Evolutionary conservation across 345 rosid species (phyloP), one percentile per base, ranked within the genome.

Genomic region (Heritiera fomes): DNA sequence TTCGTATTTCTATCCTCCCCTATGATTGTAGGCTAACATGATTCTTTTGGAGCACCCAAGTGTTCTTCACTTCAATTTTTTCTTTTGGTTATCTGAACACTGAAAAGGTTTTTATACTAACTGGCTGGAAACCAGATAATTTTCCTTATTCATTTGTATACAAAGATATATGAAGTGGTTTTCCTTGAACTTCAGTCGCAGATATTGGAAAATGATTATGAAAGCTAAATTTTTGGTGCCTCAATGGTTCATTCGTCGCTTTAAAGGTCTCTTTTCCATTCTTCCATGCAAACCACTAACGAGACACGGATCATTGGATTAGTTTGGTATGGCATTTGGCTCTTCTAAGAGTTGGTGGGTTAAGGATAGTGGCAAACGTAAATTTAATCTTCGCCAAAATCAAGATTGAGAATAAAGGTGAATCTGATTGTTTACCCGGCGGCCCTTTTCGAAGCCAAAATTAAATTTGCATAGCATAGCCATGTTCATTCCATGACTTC

Each of bases 1-100:
- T 14, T 96, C 99, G 7, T 96, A 94, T 84, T 90, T 94, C 85
- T 96, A 94, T 78, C 99, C 99, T 84, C 99, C 99, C 47, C 90
- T 94, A 7, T 94, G 61, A 76, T 76, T 63, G 71, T 64, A 46
- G 64, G 61, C 60, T 76, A 76, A 65, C 79, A 18, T 76, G 53
- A 76, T 76, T 76, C 40, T 47, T 65, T 76, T 17, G 59, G 71
- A 65, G 49, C 46, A 15, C 15, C 6, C 52, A 10, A 23, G 7
- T 63, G 46, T 59, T 46, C 62, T 47, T 60, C 18, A 38, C 15
- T 28, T 46, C 47, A 49, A 63, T 0, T 9, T 34, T 76, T 34
- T 14, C 14, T 43, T 41, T 23, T 59, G 30, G 52, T 43, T 41
- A 43, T 63, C 3, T 76, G 50, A 50, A 32, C 34, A 8, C 60